These are phyloP conservation scores for Pholiota conissans DNA, from an alignment of 768 basidiomycete genomes.

Conservation along the genomic window DNA sequence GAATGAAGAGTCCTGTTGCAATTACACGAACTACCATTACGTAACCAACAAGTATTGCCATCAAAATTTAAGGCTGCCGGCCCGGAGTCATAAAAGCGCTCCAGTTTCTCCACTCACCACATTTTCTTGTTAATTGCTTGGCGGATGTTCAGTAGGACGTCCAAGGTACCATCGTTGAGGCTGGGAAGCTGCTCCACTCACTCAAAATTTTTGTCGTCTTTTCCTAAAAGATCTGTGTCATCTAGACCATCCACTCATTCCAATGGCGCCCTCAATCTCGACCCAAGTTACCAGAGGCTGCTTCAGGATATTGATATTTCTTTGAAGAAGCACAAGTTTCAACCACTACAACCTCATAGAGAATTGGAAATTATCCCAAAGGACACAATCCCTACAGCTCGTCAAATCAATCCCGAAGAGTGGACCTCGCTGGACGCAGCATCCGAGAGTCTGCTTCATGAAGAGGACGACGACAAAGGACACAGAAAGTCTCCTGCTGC, in stretches of 20 bases:
- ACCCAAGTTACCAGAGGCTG: constrained; percentile 62
- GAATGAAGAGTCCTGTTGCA: too few relatives aligned
- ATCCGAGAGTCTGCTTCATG: constrained; percentile 25
- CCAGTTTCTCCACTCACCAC: not conserved
- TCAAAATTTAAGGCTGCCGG: not conserved
- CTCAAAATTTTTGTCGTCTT: not conserved
- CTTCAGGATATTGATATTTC: constrained; percentile 72
- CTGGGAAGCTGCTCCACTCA: not conserved
- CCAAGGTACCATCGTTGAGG: constrained; percentile 1
- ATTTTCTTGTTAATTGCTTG: not conserved
- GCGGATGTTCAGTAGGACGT: not conserved
- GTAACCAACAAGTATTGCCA: not conserved
- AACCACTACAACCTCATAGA: constrained; percentile 29
- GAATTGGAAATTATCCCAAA: constrained; percentile 51
- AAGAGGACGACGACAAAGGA: constrained; percentile 32
- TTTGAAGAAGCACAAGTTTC: constrained; percentile 39
- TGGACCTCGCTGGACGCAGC: constrained; percentile 28
- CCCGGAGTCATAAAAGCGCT: not conserved
- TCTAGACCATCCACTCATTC: constrained; percentile 35
- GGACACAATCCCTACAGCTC: not conserved
- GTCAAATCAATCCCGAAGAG: constrained; percentile 15
- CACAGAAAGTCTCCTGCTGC: constrained; percentile 79
- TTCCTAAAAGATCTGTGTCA: constrained; percentile 22
- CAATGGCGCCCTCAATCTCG: constrained; percentile 64
- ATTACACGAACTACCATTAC: too few relatives aligned